Percentiles rank a stretch among this genome's conserved stretches.
Evolutionary conservation across 2,329 filamentous ascomycete species (phyloP).

Genomic region (Curvularia lunata): DNA sequence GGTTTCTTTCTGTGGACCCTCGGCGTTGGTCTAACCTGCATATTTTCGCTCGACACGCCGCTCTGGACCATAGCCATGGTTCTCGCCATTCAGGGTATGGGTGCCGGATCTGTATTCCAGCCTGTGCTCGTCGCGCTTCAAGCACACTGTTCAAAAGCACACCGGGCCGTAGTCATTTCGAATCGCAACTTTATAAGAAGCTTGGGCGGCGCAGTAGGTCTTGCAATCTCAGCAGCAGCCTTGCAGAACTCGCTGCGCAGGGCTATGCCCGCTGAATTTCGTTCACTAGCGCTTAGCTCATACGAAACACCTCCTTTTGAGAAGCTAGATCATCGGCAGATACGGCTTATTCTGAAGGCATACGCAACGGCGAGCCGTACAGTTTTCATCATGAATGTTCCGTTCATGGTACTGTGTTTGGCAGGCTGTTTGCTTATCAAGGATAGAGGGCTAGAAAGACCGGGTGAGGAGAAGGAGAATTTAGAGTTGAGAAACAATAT

Average conservation of each 20-base stretch:
- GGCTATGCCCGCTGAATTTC: slow-evolving; percentile 23
- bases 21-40: slow-evolving; percentile 60
- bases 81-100: slow-evolving; percentile 55
- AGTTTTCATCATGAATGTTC: slow-evolving; percentile 64
- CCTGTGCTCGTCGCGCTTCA: slow-evolving; percentile 55
- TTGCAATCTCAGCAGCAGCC: slow-evolving; percentile 54
- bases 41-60: slow-evolving; percentile 55
- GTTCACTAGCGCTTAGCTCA: slow-evolving; percentile 13
- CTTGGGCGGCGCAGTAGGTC: slow-evolving; percentile 63
- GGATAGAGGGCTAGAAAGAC: slow-evolving; percentile 53
- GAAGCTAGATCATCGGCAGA: slow-evolving; percentile 10
- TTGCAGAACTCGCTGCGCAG: slow-evolving; percentile 27
- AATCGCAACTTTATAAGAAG: slow-evolving; percentile 68
- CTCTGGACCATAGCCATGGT: slow-evolving; percentile 59
- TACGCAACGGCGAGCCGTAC: slow-evolving; percentile 62
- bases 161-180: slow-evolving; percentile 67
- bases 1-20: slow-evolving; percentile 58
- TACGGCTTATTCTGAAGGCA: slow-evolving; percentile 53
- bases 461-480: slow-evolving; percentile 16
- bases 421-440: slow-evolving; percentile 60
- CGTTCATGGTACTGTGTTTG: slow-evolving; percentile 60
- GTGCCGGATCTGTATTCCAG: slow-evolving; percentile 60
- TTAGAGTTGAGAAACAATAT: background rate
- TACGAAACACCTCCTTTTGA: slow-evolving; percentile 24
- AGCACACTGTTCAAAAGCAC: slow-evolving; percentile 57